These are phyloP conservation scores for Fusarium paranaense DNA, from an alignment of 2,329 filamentous ascomycete species.

Conservation along the genomic window DNA sequence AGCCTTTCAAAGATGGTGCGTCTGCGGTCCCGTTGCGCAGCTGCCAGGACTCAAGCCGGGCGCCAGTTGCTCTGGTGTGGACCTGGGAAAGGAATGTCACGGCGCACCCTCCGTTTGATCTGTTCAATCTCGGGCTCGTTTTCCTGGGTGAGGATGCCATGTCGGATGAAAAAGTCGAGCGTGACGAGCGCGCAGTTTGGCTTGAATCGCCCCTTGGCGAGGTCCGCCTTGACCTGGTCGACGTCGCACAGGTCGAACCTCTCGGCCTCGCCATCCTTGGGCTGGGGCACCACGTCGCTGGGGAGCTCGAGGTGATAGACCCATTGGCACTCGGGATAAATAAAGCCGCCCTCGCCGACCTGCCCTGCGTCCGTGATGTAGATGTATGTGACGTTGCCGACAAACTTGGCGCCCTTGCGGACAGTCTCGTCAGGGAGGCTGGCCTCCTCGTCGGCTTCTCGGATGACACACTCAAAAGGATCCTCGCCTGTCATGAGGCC, in stretches of 20 bases:
- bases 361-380: slow-evolving; percentile 81
- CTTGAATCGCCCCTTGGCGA: slow-evolving; percentile 85
- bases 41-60: slow-evolving; percentile 15
- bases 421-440: slow-evolving; percentile 79
- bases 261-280: slow-evolving; percentile 90
- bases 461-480: slow-evolving; percentile 83
- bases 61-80: slow-evolving; percentile 61
- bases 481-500: slow-evolving; percentile 82
- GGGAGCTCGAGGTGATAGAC: slow-evolving; percentile 89
- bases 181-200: slow-evolving; percentile 89
- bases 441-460: slow-evolving; percentile 92
- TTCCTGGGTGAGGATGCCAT: slow-evolving; percentile 81
- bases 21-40: not conserved
- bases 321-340: slow-evolving; percentile 94
- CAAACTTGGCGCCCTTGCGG: slow-evolving; percentile 65
- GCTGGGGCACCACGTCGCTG: slow-evolving; percentile 74
- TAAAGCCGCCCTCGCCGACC: slow-evolving; percentile 82
- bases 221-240: slow-evolving; percentile 77
- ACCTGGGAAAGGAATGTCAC: slow-evolving; percentile 83
- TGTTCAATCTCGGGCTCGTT: slow-evolving; percentile 84
- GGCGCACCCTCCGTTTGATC: slow-evolving; percentile 80
- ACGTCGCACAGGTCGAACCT: slow-evolving; percentile 83
- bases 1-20: slow-evolving; percentile 11
- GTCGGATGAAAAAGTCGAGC: slow-evolving; percentile 90
- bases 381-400: slow-evolving; percentile 85